Evolutionary conservation across 345 rosid species (phyloP).

Genomic region (Ceriops tagal): DNA sequence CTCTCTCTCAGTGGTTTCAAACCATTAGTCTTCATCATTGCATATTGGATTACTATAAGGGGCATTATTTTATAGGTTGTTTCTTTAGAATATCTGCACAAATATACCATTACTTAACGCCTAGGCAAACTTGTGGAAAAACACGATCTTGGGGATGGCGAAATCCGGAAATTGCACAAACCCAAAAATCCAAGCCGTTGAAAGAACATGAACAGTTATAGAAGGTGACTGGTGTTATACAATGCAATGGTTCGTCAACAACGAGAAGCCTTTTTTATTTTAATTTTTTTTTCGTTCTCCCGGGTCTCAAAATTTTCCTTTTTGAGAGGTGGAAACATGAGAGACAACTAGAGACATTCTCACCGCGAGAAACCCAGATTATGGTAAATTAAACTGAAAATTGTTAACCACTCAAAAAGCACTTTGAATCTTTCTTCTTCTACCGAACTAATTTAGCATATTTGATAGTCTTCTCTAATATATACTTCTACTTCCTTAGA

Average conservation of each 20-base stretch:
- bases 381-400: too few species aligned
- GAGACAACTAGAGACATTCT: too few species aligned
- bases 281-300: not conserved
- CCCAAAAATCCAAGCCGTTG: constrained; percentile 5
- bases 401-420: too few species aligned
- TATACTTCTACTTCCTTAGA: not conserved
- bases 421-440: too few species aligned
- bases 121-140: constrained; percentile 37
- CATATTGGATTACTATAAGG: not conserved
- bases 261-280: constrained; percentile 2
- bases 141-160: constrained; percentile 24
- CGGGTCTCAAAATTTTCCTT: not conserved
- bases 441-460: too few species aligned
- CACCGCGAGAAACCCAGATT: too few species aligned
- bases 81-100: constrained; percentile 18
- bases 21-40: constrained; percentile 1
- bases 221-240: constrained; percentile 2
- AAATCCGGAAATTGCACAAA: constrained; percentile 24
- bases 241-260: constrained; percentile 9
- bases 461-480: not conserved
- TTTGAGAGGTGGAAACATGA: too few species aligned
- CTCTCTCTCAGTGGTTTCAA: not conserved
- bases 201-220: constrained; percentile 4
- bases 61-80: constrained; percentile 2
- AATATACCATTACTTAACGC: constrained; percentile 2